Percentiles rank a stretch among this genome's conserved stretches.
Conservation (phyloP, 1,139 yeast genomes). For the Spathaspora sp. region DNA sequence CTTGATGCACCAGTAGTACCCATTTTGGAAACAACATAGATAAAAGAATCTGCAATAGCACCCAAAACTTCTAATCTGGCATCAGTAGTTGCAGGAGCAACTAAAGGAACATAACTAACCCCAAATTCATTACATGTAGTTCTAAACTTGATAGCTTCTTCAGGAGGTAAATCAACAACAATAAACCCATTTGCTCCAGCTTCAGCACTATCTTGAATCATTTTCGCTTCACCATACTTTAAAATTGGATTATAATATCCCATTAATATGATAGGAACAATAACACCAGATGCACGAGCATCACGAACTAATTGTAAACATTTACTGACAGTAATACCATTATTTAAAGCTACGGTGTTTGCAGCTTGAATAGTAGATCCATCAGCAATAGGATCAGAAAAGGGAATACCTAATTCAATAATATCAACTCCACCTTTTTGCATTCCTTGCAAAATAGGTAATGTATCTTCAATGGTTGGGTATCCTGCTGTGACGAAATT, state of each 20-base stretch:
- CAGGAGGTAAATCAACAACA: slow-evolving; percentile 95
- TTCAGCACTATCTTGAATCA: slow-evolving; percentile 70
- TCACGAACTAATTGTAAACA: slow-evolving; percentile 67
- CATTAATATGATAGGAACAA: slow-evolving; percentile 88
- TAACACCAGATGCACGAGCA: slow-evolving; percentile 82
- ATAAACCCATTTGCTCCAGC: slow-evolving; percentile 97
- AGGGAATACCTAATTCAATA: slow-evolving; percentile 93
- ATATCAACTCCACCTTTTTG: slow-evolving; percentile 96
- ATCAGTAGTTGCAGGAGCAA: slow-evolving; percentile 95
- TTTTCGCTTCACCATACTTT: slow-evolving; percentile 82
- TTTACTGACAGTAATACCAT: slow-evolving; percentile 71
- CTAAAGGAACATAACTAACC: slow-evolving; percentile 84
- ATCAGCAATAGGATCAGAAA: slow-evolving; percentile 98
- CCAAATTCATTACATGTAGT: slow-evolving; percentile 65
- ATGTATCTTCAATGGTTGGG: slow-evolving; percentile 84
- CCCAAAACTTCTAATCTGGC: slow-evolving; percentile 78
- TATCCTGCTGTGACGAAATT: slow-evolving; percentile 94
- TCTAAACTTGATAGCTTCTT: slow-evolving; percentile 90
- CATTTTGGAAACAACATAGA: slow-evolving; percentile 95
- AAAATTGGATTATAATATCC: slow-evolving; percentile 96
- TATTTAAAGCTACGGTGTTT: slow-evolving; percentile 72
- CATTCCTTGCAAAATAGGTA: slow-evolving; percentile 81
- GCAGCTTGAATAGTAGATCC: slow-evolving; percentile 96
- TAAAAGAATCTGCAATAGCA: slow-evolving; percentile 88
- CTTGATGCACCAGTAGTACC: slow-evolving; percentile 92